A percentile compares a stretch with the other conserved stretches of the same genome.
These are phyloP conservation scores for Fusarium praegraminearum DNA, from an alignment of 2,329 filamentous ascomycete species.

Conservation along the genomic window DNA sequence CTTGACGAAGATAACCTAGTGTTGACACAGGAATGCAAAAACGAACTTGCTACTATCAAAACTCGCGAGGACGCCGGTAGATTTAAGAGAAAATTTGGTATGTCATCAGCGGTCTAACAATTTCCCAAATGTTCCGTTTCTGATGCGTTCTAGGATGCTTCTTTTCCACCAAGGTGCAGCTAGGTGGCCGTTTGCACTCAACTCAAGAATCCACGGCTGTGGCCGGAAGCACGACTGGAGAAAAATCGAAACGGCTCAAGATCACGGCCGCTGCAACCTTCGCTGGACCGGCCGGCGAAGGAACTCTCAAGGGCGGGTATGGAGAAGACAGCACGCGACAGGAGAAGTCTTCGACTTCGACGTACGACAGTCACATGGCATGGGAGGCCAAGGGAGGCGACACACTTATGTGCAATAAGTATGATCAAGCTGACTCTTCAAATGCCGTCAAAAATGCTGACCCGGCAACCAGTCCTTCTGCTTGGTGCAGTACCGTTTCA, in stretches of 20 bases:
- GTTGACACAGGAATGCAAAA: neutral
- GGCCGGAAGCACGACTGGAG: neutral
- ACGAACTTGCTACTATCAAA: neutral
- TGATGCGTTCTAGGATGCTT: neutral
- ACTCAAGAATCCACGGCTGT: neutral
- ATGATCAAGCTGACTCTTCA: rapidly evolving
- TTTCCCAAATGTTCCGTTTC: rapidly evolving
- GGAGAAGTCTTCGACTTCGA: neutral
- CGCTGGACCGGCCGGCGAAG: neutral
- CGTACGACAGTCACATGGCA: neutral
- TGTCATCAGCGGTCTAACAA: rapidly evolving
- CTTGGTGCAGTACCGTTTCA: neutral
- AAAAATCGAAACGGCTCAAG: neutral
- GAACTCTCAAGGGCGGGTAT: neutral
- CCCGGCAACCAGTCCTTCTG: neutral
- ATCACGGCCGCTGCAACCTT: neutral
- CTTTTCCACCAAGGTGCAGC: neutral
- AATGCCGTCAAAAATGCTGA: rapidly evolving
- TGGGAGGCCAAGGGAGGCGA: neutral
- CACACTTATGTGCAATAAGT: neutral
- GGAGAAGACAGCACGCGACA: neutral
- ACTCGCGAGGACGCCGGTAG: neutral
- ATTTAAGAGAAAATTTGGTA: neutral
- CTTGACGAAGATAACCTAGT: neutral
- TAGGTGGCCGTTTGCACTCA: neutral